Base-by-base conservation (phyloP, 495 filamentous ascomycete species). In the Rhypophila decipiens region DNA sequence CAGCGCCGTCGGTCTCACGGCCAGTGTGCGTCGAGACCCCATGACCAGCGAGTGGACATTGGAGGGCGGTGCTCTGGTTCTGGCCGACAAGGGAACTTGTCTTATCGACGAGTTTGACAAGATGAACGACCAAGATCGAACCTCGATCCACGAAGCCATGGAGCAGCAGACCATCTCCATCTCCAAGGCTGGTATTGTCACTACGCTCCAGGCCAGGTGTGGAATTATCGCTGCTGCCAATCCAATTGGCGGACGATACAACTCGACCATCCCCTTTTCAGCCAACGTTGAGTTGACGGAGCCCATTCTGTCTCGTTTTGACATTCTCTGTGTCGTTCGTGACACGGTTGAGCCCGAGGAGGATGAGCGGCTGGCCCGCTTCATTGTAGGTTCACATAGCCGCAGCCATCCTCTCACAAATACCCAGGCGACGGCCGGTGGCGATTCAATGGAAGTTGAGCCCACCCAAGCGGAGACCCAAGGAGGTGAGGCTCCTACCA, bases 161-260 rank as follows among this genome's bases (percentile, higher is more conserved):
- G 94, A 99, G 66, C 94, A 99, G 67, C 94, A 99, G 64, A 97
- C 94, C n/a, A 99, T 99, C 55, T 99, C 94, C 44, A 97, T 99
- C 66, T 95, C 89, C 48, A 99, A 99, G 66, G 94, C 94, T 5
- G 94, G 94, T 63, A 99, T 99, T 49, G 94, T 99, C 19, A 97
- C 94, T 0, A 96, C 94, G 1, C 74, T 99, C 2, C 93, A 99
- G 62, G 94, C 94, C n/a, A 85, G 94, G 42, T 99, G 94, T 65
- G 88, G 89, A 15, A 94, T 99, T 50, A 87, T 99, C 50, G 94
- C 94, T 4, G 94, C 94, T 13, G 94, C 94, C 50, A 99, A 99
- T 69, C 94, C 94, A 5, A 86, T 91, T 52, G 93, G 93, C 31
- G 93, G 93, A 24, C 85, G 93, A 27, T 97, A 99, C 75, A 99